Evolutionary conservation across 2,329 filamentous ascomycete genomes (phyloP).

Genomic region (Neofusicoccum kwambonambiense): DNA sequence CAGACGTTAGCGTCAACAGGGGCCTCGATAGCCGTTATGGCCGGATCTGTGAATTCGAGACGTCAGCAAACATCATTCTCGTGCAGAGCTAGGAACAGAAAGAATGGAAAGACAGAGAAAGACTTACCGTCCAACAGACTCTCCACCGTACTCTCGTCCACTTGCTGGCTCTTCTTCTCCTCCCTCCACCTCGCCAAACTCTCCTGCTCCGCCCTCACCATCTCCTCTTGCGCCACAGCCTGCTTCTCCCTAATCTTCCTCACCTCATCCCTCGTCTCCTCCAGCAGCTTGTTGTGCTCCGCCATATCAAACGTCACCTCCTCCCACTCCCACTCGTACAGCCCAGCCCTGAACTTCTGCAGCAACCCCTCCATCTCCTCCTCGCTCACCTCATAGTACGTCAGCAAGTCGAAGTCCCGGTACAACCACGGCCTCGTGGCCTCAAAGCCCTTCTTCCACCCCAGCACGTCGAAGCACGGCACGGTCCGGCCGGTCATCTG

Average conservation of each 20-base stretch:
- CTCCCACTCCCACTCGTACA: constrained; percentile 53
- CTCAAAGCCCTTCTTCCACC: constrained; percentile 51
- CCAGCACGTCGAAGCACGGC: constrained; percentile 54
- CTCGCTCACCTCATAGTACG: constrained; percentile 55
- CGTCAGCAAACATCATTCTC: constrained; percentile 17
- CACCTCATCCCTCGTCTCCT: constrained; percentile 49
- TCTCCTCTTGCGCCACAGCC: constrained; percentile 48
- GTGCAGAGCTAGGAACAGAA: not conserved
- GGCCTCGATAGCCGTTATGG: constrained; percentile 39
- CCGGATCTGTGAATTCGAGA: constrained; percentile 25
- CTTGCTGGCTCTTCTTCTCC: constrained; percentile 43
- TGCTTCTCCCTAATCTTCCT: constrained; percentile 46
- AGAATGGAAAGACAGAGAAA: not conserved
- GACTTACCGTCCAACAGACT: constrained; percentile 45
- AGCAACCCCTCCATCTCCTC: constrained; percentile 52
- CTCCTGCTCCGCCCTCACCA: constrained; percentile 49
- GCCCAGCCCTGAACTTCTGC: constrained; percentile 49
- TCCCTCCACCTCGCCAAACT: constrained; percentile 43
- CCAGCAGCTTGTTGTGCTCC: constrained; percentile 52
- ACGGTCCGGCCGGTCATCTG: constrained; percentile 55
- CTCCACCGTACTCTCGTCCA: constrained; percentile 52
- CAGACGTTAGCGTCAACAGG: constrained; percentile 48
- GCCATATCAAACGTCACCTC: constrained; percentile 55
- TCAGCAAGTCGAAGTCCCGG: constrained; percentile 57
- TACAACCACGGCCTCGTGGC: constrained; percentile 54